phyloP scores from a whole-genome alignment of 345 rosid genomes.

The Eucalyptus erythrocorys region DNA sequence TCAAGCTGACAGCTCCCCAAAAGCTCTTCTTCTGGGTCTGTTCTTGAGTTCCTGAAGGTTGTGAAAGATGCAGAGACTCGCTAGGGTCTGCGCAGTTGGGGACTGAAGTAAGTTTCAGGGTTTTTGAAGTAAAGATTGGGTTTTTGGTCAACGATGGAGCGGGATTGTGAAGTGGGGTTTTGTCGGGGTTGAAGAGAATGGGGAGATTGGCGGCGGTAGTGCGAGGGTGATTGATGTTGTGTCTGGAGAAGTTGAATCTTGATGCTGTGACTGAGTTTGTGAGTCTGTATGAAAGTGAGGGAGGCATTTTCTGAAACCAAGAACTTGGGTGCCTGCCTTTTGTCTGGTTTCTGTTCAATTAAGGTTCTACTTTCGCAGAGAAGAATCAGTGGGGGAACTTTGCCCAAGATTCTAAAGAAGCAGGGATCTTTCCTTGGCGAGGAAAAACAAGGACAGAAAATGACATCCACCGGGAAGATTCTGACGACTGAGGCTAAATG shows the following conservation, averaged over 20 bases:
- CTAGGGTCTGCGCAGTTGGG: background rate
- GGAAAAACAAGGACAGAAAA: background rate
- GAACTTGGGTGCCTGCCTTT: background rate
- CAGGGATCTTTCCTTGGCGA: background rate
- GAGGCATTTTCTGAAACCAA: background rate
- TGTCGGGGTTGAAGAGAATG: background rate
- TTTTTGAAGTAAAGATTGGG: background rate
- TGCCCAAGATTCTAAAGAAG: background rate
- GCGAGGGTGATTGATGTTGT: background rate
- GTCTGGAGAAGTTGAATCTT: background rate
- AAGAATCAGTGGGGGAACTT: background rate
- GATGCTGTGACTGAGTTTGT: background rate
- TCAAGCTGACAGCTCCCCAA: slow-evolving; percentile 92
- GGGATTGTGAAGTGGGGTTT: background rate
- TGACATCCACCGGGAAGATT: background rate
- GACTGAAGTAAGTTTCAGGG: background rate
- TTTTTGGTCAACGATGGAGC: background rate
- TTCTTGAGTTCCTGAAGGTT: background rate
- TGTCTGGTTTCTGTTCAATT: background rate
- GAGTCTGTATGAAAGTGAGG: background rate
- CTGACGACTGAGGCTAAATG: background rate
- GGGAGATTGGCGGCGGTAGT: background rate
- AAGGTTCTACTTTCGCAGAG: background rate
- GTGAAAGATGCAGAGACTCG: background rate
- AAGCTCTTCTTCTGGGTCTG: slow-evolving; percentile 37